Evolutionary conservation across 2,329 filamentous ascomycete genomes (phyloP), one percentile per base, ranked within the genome.

Genomic region (Diplodia corticola): DNA sequence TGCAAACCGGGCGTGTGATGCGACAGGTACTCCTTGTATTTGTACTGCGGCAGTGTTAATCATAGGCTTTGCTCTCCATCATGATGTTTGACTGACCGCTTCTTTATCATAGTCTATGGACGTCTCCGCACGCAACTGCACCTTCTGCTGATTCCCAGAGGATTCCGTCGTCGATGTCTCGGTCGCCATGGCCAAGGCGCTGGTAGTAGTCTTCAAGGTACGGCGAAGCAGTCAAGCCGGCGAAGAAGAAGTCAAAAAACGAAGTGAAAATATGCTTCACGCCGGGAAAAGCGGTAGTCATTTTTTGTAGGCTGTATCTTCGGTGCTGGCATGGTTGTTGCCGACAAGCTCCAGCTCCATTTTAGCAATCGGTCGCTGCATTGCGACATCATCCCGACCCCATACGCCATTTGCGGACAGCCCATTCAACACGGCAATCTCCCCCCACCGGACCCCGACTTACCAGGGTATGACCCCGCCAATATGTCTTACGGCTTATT

Each of bases 31-130:
- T 28, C 48, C 48, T 63, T 37, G 48, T 63, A 63, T 53, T 53
- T 63, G 35, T 63, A 63, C 60, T 63, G 30, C n/a, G 7, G n/a
- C 26, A 20, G 40, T 6, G 40, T 49, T 61, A 61, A 20, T 20
- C 1, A 28, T 35, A 9, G 44, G 12, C n/a, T 10, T 20, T 13
- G 10, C 30, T 54, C n/a, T n/a, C 13, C 12, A n/a, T 20, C 15
- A 35, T n/a, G 20, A 13, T 20, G 13, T 28, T 28, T 20, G 2
- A 17, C 60, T 53, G 10, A 63, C 60, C 48, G 53, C 60, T 53
- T 53, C 48, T 44, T 51, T 63, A 35, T 63, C 33, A 53, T 63
- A 63, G 60, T 63, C 60, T 51, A 63, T 63, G 33, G 60, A 63
- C 22, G 48, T 63, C 49, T 63, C 60, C 33, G 60, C 46, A 51